These are phyloP conservation scores for Podosphaera xanthii DNA, from an alignment of 2,329 filamentous ascomycete species.

Conservation along the genomic window DNA sequence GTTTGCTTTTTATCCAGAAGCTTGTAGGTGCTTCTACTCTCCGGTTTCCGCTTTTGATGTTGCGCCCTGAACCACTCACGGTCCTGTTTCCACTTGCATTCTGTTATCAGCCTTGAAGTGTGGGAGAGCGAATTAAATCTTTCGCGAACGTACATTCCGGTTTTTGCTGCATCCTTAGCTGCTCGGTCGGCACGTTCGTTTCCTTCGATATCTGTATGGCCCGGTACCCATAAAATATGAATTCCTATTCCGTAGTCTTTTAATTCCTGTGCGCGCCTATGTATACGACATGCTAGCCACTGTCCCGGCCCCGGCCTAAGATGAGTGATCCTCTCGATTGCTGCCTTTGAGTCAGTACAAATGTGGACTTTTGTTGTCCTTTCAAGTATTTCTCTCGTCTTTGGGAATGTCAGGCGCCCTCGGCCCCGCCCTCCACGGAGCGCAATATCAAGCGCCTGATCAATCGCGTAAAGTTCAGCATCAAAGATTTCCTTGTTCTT, in stretches of 20 bases:
- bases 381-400: neutral
- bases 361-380: neutral
- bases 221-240: neutral
- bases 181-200: too few relatives aligned
- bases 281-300: neutral
- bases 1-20: too few relatives aligned
- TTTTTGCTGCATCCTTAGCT: too few relatives aligned
- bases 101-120: too few relatives aligned
- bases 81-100: too few relatives aligned
- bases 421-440: neutral
- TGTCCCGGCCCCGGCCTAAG: neutral
- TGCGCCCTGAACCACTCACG: too few relatives aligned
- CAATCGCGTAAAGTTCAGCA: neutral
- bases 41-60: too few relatives aligned
- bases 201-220: neutral
- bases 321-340: neutral
- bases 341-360: neutral
- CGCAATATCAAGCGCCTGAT: neutral
- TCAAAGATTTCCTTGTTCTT: neutral
- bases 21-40: neutral
- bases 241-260: neutral
- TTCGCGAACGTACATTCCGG: too few relatives aligned
- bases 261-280: neutral
- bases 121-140: too few relatives aligned
- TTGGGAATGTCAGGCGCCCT: neutral